Percentiles rank a stretch among this genome's conserved stretches.
These are phyloP conservation scores for Penicillium expansum DNA, from an alignment of 2,329 filamentous ascomycete species.

Conservation along the genomic window DNA sequence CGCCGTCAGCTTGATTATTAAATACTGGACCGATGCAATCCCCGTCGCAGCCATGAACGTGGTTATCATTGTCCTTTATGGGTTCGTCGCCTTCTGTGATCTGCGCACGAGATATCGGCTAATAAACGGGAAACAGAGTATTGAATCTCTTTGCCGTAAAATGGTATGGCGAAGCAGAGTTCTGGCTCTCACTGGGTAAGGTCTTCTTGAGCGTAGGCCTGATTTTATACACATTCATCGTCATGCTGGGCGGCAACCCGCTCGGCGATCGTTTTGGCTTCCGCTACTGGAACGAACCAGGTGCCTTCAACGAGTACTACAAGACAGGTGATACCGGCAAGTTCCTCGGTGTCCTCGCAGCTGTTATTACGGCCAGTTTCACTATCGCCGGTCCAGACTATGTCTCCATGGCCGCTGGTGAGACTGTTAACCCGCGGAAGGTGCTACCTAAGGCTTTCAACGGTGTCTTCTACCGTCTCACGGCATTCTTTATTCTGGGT, in stretches of 20 bases:
- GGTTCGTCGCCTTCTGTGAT: slow-evolving; percentile 27
- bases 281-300: slow-evolving; percentile 63
- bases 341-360: slow-evolving; percentile 73
- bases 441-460: slow-evolving; percentile 74
- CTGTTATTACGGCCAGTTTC: slow-evolving; percentile 68
- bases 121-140: slow-evolving; percentile 11
- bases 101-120: background rate
- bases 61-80: slow-evolving; percentile 46
- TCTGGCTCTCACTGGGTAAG: slow-evolving; percentile 69
- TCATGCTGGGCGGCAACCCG: slow-evolving; percentile 81
- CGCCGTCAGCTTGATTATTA: slow-evolving; percentile 50
- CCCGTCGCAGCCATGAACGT: slow-evolving; percentile 49
- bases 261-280: slow-evolving; percentile 70
- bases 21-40: slow-evolving; percentile 50
- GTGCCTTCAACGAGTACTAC: slow-evolving; percentile 67
- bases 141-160: slow-evolving; percentile 71
- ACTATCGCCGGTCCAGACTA: slow-evolving; percentile 67
- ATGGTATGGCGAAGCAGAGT: slow-evolving; percentile 75
- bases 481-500: slow-evolving; percentile 72
- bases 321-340: slow-evolving; percentile 64
- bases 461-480: slow-evolving; percentile 74
- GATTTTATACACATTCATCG: slow-evolving; percentile 74
- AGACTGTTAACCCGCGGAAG: slow-evolving; percentile 66
- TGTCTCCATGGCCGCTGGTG: slow-evolving; percentile 63
- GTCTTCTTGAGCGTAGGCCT: slow-evolving; percentile 69